Conservation (phyloP, 805 yeast genomes). For the Barnettozyma botsteinii region DNA sequence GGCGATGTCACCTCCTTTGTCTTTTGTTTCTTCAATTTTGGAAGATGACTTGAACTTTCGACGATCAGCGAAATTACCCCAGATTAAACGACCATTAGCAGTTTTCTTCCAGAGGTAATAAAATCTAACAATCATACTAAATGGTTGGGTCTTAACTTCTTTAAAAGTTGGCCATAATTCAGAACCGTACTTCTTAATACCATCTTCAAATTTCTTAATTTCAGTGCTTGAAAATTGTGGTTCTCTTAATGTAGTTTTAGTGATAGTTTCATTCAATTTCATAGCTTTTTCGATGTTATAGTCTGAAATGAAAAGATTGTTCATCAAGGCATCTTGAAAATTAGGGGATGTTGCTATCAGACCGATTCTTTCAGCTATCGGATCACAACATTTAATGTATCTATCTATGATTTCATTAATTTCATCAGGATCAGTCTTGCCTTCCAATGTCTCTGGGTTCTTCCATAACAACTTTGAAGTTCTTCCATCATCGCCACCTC, state of each 20-base stretch:
- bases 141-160: conserved; percentile 66
- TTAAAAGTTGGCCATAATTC: conserved; percentile 70
- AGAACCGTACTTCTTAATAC: conserved; percentile 65
- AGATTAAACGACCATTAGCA: conserved; percentile 60
- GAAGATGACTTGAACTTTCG: conserved; percentile 46
- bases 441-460: conserved; percentile 25
- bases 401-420: conserved; percentile 35
- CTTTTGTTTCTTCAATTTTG: conserved; percentile 16
- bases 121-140: conserved; percentile 76
- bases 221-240: conserved; percentile 72
- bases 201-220: conserved; percentile 62
- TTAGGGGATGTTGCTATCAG: conserved; percentile 68
- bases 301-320: conserved; percentile 43
- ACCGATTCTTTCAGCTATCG: conserved; percentile 49
- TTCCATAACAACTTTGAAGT: conserved; percentile 67
- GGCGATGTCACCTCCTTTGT: conserved; percentile 19
- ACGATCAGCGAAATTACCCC: conserved; percentile 80
- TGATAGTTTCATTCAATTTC: conserved; percentile 37
- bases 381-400: conserved; percentile 50
- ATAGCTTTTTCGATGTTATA: conserved; percentile 51
- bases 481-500: conserved; percentile 59
- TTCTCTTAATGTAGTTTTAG: conserved; percentile 59
- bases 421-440: conserved; percentile 16
- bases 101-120: conserved; percentile 94
- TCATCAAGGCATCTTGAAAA: conserved; percentile 69